Evolutionary conservation across 352 stramenopile genomes (phyloP).

Genomic region (Pythium phragmiticola): DNA sequence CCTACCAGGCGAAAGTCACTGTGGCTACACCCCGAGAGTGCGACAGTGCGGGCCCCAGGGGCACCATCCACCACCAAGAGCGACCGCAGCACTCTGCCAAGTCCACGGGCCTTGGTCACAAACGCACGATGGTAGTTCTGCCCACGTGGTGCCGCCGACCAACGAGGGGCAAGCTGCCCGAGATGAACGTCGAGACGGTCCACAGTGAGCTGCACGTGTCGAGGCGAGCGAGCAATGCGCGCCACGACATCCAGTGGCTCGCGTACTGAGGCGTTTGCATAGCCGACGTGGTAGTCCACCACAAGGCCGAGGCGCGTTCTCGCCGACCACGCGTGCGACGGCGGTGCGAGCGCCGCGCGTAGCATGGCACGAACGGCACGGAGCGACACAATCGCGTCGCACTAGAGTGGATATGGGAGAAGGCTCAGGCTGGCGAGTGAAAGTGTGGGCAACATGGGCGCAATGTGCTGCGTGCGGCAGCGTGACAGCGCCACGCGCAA

Average conservation of each 20-base stretch:
- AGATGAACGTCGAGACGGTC: conserved; percentile 3
- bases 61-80: not conserved
- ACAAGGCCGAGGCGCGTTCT: not conserved
- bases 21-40: not conserved
- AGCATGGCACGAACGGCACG: not conserved
- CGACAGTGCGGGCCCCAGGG: not conserved
- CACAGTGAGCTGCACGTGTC: conserved; percentile 3
- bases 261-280: not conserved
- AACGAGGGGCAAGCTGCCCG: not conserved
- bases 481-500: not conserved
- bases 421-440: not conserved
- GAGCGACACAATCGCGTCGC: not conserved
- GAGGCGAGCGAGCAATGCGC: not conserved
- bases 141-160: not conserved
- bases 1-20: not conserved
- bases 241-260: not conserved
- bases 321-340: not conserved
- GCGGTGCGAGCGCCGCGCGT: not conserved
- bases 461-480: not conserved
- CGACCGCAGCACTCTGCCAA: not conserved
- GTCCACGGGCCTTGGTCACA: not conserved
- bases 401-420: no score
- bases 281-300: not conserved
- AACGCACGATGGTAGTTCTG: not conserved
- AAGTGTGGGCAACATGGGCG: not conserved